Base-by-base conservation (phyloP, 164 flowering plant species). In the Vitis amurensis region DNA sequence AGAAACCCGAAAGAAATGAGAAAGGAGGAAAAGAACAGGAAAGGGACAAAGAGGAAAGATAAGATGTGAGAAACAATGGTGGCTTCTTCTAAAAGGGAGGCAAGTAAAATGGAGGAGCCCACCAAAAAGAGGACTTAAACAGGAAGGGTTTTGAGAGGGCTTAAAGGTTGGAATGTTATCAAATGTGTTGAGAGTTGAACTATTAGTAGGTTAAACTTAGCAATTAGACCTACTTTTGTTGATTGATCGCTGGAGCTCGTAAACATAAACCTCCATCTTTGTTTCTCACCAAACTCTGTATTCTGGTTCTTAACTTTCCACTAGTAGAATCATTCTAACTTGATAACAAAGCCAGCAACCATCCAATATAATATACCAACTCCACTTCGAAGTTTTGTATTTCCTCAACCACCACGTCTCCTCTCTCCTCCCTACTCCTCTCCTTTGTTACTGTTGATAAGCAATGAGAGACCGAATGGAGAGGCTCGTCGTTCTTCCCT, bases 401-500 rank as follows among this genome's bases (percentile, higher is more conserved):
- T 52, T n/a, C 60, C 52, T 16, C 61, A 57, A 31, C 77, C 67
- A 66, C 47, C 69, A 10, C 55, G 1, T 64, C 27, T 27, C 44
- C 23, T 58, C 53, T 16, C 64, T 48, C 37, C 37, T 13, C 53
- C 31, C 55, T 48, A 14, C 64, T 48, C 37, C 37, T 13, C 59
- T 49, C 55, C 23, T 56, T 62, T 11, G 11, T 8, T 55, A 37
- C 63, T 55, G 14, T 47, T 64, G 63, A 63, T 63, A 68, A 60
- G 59, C 44, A 50, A 82, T 87, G 89, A 87, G 80, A 78, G 84
- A 81, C 47, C 73, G 73, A 64, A 85, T 89, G 91, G 97, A 91
- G 68, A 85, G 92, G 73, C 67, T 87, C 44, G 87, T 86, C 7
- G 60, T 87, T 65, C 86, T 83, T 59, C 80, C 83, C 30, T 80